phyloP scores from a whole-genome alignment of 2,329 filamentous ascomycete species.

The Pseudocercospora macadamiae region DNA sequence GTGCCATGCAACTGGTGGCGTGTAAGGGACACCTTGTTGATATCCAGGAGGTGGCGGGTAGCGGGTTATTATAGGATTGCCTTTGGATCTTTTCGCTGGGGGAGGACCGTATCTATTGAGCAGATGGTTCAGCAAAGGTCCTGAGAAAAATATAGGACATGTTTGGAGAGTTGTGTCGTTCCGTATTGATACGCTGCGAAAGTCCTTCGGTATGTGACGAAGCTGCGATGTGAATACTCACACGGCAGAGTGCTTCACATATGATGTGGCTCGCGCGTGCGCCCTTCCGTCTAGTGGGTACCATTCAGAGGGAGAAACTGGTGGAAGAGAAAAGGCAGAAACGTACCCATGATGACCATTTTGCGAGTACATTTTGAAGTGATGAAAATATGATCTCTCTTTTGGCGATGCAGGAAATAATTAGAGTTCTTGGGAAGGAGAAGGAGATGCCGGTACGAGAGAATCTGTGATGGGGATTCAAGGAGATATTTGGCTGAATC shows the following conservation, averaged over 20 bases:
- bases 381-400: background rate
- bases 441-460: conserved; percentile 4
- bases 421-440: background rate
- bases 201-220: no score
- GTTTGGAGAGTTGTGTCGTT: background rate
- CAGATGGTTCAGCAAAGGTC: no score
- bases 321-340: no score
- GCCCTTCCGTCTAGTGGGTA: no score
- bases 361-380: conserved; percentile 1
- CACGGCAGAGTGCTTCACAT: no score
- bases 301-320: no score
- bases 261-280: no score
- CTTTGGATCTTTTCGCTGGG: conserved; percentile 47
- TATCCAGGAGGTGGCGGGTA: conserved; percentile 56
- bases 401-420: background rate
- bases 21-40: conserved; percentile 23
- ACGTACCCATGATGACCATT: conserved; percentile 4
- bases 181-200: no score
- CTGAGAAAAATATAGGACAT: no score
- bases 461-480: background rate
- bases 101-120: conserved; percentile 31
- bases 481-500: conserved; percentile 2
- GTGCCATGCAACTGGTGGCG: conserved; percentile 27
- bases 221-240: no score
- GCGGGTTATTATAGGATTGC: conserved; percentile 53